phyloP scores from a whole-genome alignment of 1,139 yeast genomes.

The Hyphopichia fennica region DNA sequence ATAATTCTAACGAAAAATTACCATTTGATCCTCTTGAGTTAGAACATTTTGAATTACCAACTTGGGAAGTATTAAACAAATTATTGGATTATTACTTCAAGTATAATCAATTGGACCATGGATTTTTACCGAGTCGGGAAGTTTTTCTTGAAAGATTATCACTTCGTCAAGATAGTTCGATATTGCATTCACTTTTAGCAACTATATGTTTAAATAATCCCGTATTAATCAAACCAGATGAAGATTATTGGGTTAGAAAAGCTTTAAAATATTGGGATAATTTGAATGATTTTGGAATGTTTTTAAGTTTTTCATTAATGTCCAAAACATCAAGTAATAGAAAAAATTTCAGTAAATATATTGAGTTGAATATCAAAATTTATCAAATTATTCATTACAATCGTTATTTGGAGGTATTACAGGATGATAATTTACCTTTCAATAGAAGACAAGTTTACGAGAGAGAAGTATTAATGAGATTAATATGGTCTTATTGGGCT shows the following conservation, averaged over 20 bases:
- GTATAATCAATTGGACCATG: slow-evolving; percentile 46
- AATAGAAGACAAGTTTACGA: slow-evolving; percentile 35
- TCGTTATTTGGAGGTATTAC: slow-evolving; percentile 19
- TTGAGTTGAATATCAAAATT: slow-evolving; percentile 16
- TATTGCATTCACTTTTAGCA: slow-evolving; percentile 50
- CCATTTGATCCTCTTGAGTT: slow-evolving; percentile 8
- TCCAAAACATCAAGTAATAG: slow-evolving; percentile 15
- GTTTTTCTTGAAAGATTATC: slow-evolving; percentile 33
- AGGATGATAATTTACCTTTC: slow-evolving; percentile 11
- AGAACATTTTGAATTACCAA: slow-evolving; percentile 39
- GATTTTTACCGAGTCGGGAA: slow-evolving; percentile 44
- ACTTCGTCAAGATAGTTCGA: slow-evolving; percentile 35
- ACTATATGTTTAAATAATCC: slow-evolving; percentile 31
- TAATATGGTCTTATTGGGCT: slow-evolving; percentile 45
- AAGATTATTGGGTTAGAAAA: slow-evolving; percentile 41
- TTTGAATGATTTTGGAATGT: slow-evolving; percentile 26
- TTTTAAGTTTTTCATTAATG: slow-evolving; percentile 20
- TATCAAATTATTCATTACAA: slow-evolving; percentile 25
- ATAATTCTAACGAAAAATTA: too few relatives aligned
- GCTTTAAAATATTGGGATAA: slow-evolving; percentile 37
- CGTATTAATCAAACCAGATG: slow-evolving; percentile 24
- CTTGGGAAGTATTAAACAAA: slow-evolving; percentile 32
- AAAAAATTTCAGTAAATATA: slow-evolving; percentile 11
- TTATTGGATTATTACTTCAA: slow-evolving; percentile 50
- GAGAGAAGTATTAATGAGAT: slow-evolving; percentile 35